Base-by-base conservation (phyloP, 2,329 filamentous ascomycete species). In the Pleoardoris graminearum region DNA sequence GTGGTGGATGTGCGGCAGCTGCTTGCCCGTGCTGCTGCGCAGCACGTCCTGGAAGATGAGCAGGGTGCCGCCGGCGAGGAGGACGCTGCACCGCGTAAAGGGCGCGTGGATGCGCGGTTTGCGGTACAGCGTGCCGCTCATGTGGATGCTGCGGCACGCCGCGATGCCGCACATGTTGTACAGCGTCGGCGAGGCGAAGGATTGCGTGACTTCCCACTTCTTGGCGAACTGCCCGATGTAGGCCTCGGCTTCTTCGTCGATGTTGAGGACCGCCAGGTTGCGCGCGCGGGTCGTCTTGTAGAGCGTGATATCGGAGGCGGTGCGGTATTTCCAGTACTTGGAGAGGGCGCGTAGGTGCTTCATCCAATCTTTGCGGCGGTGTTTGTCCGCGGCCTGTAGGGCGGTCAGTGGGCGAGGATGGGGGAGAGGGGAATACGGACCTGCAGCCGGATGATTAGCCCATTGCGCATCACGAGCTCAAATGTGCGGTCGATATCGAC, bases 161-260 rank as follows among this genome's bases (percentile, higher is more conserved):
- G 82, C 79, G 19, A 88, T 80, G n/a, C 82, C 80, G 67, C 85
- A 88, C 74, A 88, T 80, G 66, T 88, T 85, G 74, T 86, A 87
- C n/a, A 88, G 71, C 33, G 82, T 74, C 1, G 85, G 80, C 1
- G 81, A 85, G n/a, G 85, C 83, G 59, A 81, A 80, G 1, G 84
- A 82, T 57, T 85, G 80, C 14, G 78, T 82, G 19, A 88, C 84
- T 66, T 88, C 85, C 85, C 85, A 88, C 62, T 88, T 87, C 58
- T 79, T 76, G 0, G 84, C 84, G 62, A 84, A 87, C 62, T 87
- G 84, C 8, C 85, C 85, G n/a, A 88, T 71, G 37, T 81, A 72
- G 0, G 85, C 84, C 69, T 88, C 85, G 59, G 81, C 77, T 58
- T 85, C 82, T 64, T 88, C 85, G 63, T 88, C 85, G 51, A 88